Evolutionary conservation across 495 filamentous ascomycete species (phyloP), one percentile per base, ranked within the genome.

Genomic region (Amorphotheca resinae): DNA sequence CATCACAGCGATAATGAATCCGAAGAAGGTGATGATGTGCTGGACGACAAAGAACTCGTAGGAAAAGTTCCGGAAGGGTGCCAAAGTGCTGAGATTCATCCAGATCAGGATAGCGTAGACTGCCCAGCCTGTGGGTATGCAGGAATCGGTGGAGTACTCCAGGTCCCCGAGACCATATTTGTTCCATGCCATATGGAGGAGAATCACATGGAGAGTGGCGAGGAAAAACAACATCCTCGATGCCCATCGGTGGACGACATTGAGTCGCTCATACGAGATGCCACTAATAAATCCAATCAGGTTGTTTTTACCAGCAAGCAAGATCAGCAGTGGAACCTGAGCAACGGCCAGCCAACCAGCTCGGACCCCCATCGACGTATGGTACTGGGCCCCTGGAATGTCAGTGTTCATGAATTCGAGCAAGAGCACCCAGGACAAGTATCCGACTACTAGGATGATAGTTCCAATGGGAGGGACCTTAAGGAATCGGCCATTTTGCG

Each of bases 1-100:
- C 53, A 77, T 76, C 21, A 87, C 62, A 26, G 80, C 68, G 41
- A 68, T 73, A 17, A 84, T 64, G 33, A 93, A 80, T 3, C 77
- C 66, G 33, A 76, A 60, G 48, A 79, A 80, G 15, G 77, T 74
- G 26, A 82, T 52, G 20, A 94, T 61, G 53, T 94, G 87, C 51
- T 91, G 85, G 2, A 85, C 44, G n/a, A 94, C 80, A 51, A 93
- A 94, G 30, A 93, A 56, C 57, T 93, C 87, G 50, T 93, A 91
- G 21, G 69, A 69, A 54, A 75, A 65, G 3, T 74, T 66, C 14
- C 87, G 73, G 25, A 93, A 64, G 0, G 85, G 85, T 1, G 75
- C 73, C n/a, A 81, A 65, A 4, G 80, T 79, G 23, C 74, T 73
- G 12, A 93, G 51, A 15, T 77, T 65, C 33, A 85, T 80, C 72